These are phyloP conservation scores for Francoa sonchifolia DNA, from an alignment of 441 rosid species.

Conservation along the genomic window DNA sequence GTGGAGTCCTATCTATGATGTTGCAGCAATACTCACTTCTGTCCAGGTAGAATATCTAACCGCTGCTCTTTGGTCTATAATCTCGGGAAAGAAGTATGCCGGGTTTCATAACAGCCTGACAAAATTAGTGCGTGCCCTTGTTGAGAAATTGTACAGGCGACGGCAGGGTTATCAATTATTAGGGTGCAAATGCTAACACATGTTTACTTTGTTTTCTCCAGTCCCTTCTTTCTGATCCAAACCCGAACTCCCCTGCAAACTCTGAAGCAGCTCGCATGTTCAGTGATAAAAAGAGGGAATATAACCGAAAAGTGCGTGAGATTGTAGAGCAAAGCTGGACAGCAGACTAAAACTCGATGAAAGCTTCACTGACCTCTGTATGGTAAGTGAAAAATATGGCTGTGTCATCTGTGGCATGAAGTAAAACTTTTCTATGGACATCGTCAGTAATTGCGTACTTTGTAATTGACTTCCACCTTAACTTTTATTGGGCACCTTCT, in stretches of 20 bases:
- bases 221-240: constrained; percentile 40
- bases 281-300: constrained; percentile 38
- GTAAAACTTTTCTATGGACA: too few species aligned
- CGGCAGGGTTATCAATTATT: too few species aligned
- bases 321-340: constrained; percentile 49
- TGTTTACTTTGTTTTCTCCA: constrained; percentile 2
- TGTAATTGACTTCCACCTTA: too few species aligned
- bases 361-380: constrained; percentile 5
- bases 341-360: constrained; percentile 20
- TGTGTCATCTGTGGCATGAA: too few species aligned
- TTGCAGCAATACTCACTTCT: constrained; percentile 49
- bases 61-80: neutral
- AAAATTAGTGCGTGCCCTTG: too few species aligned
- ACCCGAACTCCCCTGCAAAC: constrained; percentile 43
- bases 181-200: neutral
- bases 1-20: constrained; percentile 60
- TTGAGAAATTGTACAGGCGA: too few species aligned
- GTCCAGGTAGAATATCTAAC: constrained; percentile 28
- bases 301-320: constrained; percentile 37
- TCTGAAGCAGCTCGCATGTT: constrained; percentile 42
- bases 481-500: too few species aligned
- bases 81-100: too few species aligned
- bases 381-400: too few species aligned
- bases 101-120: too few species aligned
- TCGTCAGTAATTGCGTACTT: too few species aligned